Evolutionary conservation across 768 basidiomycete species (phyloP), one percentile per base, ranked within the genome.

Genomic region (Cytidiella melzeri): DNA sequence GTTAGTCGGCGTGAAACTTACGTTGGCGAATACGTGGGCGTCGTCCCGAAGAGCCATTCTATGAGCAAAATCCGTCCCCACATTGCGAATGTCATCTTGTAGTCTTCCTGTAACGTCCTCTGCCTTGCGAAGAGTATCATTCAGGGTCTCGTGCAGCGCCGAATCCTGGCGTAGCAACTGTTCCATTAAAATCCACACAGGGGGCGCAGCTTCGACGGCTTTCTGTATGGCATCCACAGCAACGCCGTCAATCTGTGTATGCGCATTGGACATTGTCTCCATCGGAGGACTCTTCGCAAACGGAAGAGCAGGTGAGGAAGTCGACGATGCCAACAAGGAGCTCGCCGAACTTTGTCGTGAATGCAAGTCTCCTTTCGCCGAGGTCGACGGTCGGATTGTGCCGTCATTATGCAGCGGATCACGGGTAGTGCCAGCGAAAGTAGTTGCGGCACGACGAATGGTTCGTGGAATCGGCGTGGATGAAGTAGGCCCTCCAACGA

Each of bases 21-120:
- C 91, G 77, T 89, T 92, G 51, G 89, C 77, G 61, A 96, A 94
- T 43, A 75, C 52, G 61, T 86, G 83, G 0, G 88, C 88, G 56
- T 90, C 82, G 50, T 90, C 86, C 36, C 83, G 81, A 44, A 94
- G 66, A 13, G 77, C 67, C 59, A 73, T 84, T 55, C 75, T 71
- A 53, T 89, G 80, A 36, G 71, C 70, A 12, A 66, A 64, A n/a
- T 68, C 55, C 41, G 82, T 73, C 48, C 75, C 78, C 18, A 79
- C 76, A 47, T 82, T 78, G 41, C 69, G 68, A 20, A 91, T 75
- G 55, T 77, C 76, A 30, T 76, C 74, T 3, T 77, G 71, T 46
- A 96, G 67, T 40, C 76, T 76, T 45, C 70, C 69, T 1, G 92
- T 92, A 4, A 83, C 72, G 20, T 69, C 68, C 58, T 84, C 77